Evolutionary conservation across 108 stramenopile genomes (phyloP).

Genomic region (Epithemia pelagica): DNA sequence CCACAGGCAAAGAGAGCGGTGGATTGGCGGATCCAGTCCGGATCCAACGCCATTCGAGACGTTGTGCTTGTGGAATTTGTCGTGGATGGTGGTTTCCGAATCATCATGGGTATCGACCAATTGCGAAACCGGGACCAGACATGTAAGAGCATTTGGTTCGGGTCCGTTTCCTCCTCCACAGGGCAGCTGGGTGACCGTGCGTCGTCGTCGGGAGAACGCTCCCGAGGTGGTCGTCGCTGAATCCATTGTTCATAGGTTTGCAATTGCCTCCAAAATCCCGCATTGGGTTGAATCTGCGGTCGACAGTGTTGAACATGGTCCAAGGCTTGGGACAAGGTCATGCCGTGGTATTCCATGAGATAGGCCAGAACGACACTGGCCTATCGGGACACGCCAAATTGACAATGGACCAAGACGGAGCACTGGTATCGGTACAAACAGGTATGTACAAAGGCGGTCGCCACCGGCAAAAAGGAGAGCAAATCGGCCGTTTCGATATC

Average conservation of each 20-base stretch:
- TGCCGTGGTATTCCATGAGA: constrained; percentile 5
- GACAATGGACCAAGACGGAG: constrained; percentile 40
- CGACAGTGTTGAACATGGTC: constrained; percentile 13
- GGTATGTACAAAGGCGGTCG: constrained; percentile 22
- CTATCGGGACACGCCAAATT: constrained; percentile 16
- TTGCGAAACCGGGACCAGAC: no score
- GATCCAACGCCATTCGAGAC: not conserved
- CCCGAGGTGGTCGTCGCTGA: not conserved
- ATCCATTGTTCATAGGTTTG: constrained; percentile 10
- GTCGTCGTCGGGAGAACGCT: not conserved
- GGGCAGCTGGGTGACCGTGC: no score
- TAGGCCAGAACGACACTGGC: not conserved
- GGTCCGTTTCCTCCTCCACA: no score
- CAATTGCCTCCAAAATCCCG: constrained; percentile 30
- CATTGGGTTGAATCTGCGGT: constrained; percentile 22
- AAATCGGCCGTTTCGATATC: constrained; percentile 23
- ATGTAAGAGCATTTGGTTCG: no score
- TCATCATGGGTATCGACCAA: not conserved
- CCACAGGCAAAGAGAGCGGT: not conserved
- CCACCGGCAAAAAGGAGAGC: constrained; percentile 20
- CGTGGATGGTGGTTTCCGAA: not conserved
- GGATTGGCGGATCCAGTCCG: not conserved
- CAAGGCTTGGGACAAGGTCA: not conserved
- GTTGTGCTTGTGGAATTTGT: not conserved
- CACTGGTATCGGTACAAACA: constrained; percentile 59